These are phyloP conservation scores for Candida gigantensis DNA, from an alignment of 1,139 yeast genomes.

Conservation along the genomic window DNA sequence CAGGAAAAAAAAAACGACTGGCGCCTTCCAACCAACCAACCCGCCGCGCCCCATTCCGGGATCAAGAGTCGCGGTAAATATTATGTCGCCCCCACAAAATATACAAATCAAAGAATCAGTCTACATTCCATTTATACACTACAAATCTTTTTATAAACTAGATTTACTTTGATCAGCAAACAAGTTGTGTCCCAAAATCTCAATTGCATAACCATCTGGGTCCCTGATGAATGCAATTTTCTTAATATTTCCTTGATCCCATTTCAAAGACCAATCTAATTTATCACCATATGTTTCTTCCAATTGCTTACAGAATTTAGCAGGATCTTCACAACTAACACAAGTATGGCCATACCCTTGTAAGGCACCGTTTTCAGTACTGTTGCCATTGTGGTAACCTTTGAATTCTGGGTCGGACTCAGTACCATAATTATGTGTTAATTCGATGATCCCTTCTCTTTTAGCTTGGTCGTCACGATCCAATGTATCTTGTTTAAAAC, in stretches of 20 bases:
- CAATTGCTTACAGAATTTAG: constrained; percentile 51
- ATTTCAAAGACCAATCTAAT: constrained; percentile 46
- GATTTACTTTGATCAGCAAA: constrained; percentile 11
- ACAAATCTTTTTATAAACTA: no score
- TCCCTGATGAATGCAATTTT: constrained; percentile 73
- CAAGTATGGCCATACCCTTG: constrained; percentile 90
- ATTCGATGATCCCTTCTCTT: constrained; percentile 74
- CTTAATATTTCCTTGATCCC: constrained; percentile 60
- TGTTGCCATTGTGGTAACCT: constrained; percentile 82
- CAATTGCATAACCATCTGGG: constrained; percentile 92
- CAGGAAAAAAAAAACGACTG: no score
- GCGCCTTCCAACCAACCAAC: no score
- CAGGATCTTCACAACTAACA: constrained; percentile 69
- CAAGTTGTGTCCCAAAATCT: constrained; percentile 48
- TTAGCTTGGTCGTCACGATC: constrained; percentile 31
- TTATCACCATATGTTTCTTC: constrained; percentile 40
- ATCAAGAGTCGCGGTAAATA: no score
- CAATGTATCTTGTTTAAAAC: constrained; percentile 38
- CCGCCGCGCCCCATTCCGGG: no score
- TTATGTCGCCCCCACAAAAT: no score
- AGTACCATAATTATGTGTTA: constrained; percentile 95
- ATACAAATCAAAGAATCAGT: no score
- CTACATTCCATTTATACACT: no score
- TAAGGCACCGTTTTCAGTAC: constrained; percentile 53
- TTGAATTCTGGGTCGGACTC: constrained; percentile 71